Evolutionary conservation across 306 rosid genomes (phyloP).

Genomic region (Carpinus viminea): DNA sequence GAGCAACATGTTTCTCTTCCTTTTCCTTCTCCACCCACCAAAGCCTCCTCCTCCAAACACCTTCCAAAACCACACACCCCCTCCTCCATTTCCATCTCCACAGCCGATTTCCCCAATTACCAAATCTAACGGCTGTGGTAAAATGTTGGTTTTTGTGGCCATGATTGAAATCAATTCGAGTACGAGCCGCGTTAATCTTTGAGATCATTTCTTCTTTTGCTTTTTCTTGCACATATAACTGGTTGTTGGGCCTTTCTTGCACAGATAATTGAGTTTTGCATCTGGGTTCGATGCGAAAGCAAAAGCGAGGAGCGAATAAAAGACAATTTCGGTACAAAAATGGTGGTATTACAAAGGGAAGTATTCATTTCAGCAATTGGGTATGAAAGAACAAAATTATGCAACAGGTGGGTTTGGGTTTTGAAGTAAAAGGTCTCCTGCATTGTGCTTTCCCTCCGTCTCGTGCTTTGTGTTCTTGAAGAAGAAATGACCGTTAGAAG

Average conservation of each 20-base stretch:
- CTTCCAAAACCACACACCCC: conserved; percentile 28
- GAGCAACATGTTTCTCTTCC: conserved; percentile 21
- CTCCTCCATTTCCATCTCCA: conserved; percentile 30
- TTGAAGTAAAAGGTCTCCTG: conserved; percentile 15
- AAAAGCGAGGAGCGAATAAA: not conserved
- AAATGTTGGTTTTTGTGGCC: conserved; percentile 30
- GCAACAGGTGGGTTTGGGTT: conserved; percentile 9
- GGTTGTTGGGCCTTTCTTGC: not conserved
- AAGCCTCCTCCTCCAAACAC: conserved; percentile 35
- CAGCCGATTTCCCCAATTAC: conserved; percentile 30
- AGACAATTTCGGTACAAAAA: conserved; percentile 6
- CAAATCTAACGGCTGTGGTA: conserved; percentile 33
- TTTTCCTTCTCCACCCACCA: conserved; percentile 29
- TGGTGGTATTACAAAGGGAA: not conserved
- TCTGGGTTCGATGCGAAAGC: not conserved
- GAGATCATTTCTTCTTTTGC: conserved; percentile 18
- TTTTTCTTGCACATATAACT: conserved; percentile 17
- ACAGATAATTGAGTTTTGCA: not conserved
- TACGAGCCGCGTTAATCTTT: conserved; percentile 6
- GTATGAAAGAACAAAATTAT: not conserved
- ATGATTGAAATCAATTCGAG: conserved; percentile 21
- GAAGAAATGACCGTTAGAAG: not conserved
- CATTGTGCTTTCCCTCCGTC: conserved; percentile 16
- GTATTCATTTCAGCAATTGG: not conserved
- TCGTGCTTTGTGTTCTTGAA: conserved; percentile 7